Evolutionary conservation across 495 filamentous ascomycete genomes (phyloP), one percentile per base, ranked within the genome.

Genomic region (Bombardia bombarda): DNA sequence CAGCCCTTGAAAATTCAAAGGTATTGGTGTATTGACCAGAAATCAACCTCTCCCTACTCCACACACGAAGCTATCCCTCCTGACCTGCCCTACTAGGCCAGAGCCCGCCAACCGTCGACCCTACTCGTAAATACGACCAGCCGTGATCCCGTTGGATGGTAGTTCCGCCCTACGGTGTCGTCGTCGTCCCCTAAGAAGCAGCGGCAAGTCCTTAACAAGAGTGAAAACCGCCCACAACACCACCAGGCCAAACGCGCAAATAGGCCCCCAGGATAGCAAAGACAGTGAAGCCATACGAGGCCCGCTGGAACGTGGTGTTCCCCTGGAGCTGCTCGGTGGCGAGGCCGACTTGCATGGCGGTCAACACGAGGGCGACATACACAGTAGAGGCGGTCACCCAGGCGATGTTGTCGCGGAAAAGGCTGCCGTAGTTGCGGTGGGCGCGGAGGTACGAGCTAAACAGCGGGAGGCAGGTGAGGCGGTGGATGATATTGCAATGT

Each of bases 271-370:
- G 16, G 32, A 38, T 33, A 24, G 38, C 19, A 38, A 38, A 38
- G 25, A 18, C 20, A 22, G 41, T 19, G 17, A 40, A 40, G 17
- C 34, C 34, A 17, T 37, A 37, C 34, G 34, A 37, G 8, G 34
- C 34, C 17, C 14, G 16, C 17, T 20, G 16, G 5, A 37, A 37
- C 1, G 14, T n/a, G 34, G 16, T 8, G 34, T 37, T 37, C 9
- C 17, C 14, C 19, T 37, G 34, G 17, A 37, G 34, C 34, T 8
- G 34, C 17, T 37, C 34, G 8, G 34, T 37, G 4, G 34, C 34
- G 20, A 78, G 56, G 0, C 77, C 78, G 31, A 80, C 77, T 48
- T 81, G 78, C 70, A 82, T 76, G 23, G 75, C 77, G 1, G 69
- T 69, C 40, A 81, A 55, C 9, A 75, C 70, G 10, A 79, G 52